A percentile compares a stretch with the other conserved stretches of the same genome.
phyloP scores from a whole-genome alignment of 257 asterid species.

The Primulina eburnea region DNA sequence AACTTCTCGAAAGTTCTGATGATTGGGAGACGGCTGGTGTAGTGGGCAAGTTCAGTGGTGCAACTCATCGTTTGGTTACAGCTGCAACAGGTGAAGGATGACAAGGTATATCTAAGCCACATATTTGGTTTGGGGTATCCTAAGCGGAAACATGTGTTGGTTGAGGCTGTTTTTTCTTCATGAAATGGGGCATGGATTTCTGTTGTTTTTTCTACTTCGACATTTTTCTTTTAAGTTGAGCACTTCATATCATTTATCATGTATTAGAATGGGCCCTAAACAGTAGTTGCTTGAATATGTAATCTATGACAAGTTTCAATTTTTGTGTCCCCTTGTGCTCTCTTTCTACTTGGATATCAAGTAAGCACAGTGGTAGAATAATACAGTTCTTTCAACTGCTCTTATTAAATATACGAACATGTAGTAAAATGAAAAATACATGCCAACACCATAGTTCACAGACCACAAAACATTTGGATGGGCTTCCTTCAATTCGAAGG shows the following conservation, averaged over 20 bases:
- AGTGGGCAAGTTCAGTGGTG: conserved; percentile 49
- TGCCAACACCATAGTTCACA: no score
- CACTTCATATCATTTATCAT: background rate
- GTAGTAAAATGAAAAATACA: no score
- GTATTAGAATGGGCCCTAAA: background rate
- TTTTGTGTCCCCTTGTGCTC: background rate
- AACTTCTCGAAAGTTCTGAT: conserved; percentile 65
- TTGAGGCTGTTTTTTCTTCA: conserved; percentile 65
- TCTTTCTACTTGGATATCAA: background rate
- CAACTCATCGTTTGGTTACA: conserved; percentile 60
- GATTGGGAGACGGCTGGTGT: conserved; percentile 68
- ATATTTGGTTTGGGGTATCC: conserved; percentile 89
- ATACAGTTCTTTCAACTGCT: background rate
- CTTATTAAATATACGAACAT: background rate
- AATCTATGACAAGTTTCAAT: background rate
- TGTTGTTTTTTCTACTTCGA: conserved; percentile 1
- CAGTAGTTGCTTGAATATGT: background rate
- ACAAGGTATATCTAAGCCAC: conserved; percentile 70
- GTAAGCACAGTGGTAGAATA: background rate
- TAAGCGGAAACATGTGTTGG: conserved; percentile 66
- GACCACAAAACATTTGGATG: no score
- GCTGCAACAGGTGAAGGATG: conserved; percentile 83
- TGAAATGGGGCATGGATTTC: background rate
- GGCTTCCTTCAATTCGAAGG: no score
- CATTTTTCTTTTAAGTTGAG: background rate